These are phyloP conservation scores for Arctium minus DNA, from an alignment of 129 eudicot species.

Conservation along the genomic window DNA sequence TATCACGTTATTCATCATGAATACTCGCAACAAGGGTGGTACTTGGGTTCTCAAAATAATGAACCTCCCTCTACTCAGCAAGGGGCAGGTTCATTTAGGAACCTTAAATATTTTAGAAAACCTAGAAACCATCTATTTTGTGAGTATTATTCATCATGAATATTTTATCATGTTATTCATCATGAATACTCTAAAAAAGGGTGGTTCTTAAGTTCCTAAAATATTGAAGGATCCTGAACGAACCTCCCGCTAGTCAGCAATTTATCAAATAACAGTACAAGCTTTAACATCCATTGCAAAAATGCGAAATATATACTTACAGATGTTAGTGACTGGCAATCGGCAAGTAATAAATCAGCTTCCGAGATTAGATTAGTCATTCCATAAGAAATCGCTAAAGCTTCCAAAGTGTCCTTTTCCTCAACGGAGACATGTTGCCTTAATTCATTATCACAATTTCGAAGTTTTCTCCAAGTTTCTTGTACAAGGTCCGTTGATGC, in stretches of 20 bases:
- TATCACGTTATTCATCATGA: too few relatives aligned
- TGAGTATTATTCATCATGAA: neutral
- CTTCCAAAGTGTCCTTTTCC: constrained; percentile 48
- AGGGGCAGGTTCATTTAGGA: neutral
- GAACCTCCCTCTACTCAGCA: neutral
- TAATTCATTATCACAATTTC: constrained; percentile 38
- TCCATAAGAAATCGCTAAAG: constrained; percentile 44
- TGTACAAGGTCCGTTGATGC: constrained; percentile 41
- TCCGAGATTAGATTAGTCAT: constrained; percentile 75
- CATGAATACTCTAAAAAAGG: neutral
- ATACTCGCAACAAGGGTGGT: too few relatives aligned
- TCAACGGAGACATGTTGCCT: constrained; percentile 44
- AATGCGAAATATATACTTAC: constrained; percentile 38
- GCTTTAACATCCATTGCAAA: neutral
- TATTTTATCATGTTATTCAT: neutral
- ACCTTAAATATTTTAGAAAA: neutral
- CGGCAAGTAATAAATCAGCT: constrained; percentile 66
- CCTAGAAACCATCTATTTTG: neutral
- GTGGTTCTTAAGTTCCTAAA: neutral
- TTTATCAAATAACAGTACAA: neutral
- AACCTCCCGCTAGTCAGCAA: neutral
- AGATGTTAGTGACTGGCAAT: constrained; percentile 45
- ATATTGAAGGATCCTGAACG: neutral
- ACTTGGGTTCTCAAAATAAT: too few relatives aligned
- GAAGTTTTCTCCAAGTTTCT: constrained; percentile 79